A percentile compares a stretch with the other conserved stretches of the same genome.
Evolutionary conservation across 352 stramenopile genomes (phyloP).

Genomic region (Pythium coloratum): DNA sequence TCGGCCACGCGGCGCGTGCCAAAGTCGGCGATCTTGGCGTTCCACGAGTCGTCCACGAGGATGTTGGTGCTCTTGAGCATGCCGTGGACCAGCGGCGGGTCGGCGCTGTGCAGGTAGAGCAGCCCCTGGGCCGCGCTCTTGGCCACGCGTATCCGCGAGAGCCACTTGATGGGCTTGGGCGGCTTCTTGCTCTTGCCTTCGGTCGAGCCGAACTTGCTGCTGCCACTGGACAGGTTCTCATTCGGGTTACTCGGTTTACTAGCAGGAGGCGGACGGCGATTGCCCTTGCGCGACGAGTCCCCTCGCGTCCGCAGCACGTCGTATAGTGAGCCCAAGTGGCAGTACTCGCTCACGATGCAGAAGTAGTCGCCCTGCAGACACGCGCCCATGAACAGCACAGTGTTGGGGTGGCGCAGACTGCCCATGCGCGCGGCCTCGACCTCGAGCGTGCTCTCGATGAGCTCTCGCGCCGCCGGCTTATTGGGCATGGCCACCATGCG

Average conservation of each 20-base stretch:
- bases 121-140: slow-evolving; percentile 76
- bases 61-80: slow-evolving; percentile 90
- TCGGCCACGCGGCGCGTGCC: slow-evolving; percentile 78
- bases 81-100: slow-evolving; percentile 81
- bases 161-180: slow-evolving; percentile 80
- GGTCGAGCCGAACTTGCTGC: slow-evolving; percentile 23
- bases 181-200: slow-evolving; percentile 32
- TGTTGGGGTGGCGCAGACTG: slow-evolving; percentile 96
- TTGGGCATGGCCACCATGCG: slow-evolving; percentile 64
- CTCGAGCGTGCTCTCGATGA: slow-evolving; percentile 83
- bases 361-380: slow-evolving; percentile 95
- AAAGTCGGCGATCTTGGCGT: slow-evolving; percentile 88
- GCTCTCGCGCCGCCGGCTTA: slow-evolving; percentile 61
- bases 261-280: slow-evolving; percentile 6
- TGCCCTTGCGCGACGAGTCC: slow-evolving; percentile 1
- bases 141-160: slow-evolving; percentile 74
- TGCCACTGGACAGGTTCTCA: slow-evolving; percentile 3
- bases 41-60: slow-evolving; percentile 88
- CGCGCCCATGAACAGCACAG: slow-evolving; percentile 98
- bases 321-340: slow-evolving; percentile 93
- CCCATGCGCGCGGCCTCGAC: slow-evolving; percentile 83
- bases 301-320: slow-evolving; percentile 88
- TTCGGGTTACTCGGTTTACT: background rate
- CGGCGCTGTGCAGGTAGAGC: slow-evolving; percentile 83
- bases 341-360: slow-evolving; percentile 96